Evolutionary conservation across 345 rosid species (phyloP), one percentile per base, ranked within the genome.

Genomic region (Tarenaya hassleriana): DNA sequence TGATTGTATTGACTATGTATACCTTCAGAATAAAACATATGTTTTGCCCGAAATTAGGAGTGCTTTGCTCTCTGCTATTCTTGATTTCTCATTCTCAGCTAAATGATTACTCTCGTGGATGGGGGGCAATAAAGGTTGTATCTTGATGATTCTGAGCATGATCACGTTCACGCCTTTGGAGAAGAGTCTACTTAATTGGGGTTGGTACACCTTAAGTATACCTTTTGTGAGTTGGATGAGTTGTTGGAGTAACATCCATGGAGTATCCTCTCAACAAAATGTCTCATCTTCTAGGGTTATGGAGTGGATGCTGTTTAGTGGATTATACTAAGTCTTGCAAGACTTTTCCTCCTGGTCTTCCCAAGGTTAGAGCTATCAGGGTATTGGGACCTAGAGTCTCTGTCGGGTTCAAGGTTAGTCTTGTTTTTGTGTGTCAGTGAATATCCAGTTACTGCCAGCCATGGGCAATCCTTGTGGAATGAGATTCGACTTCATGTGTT

Each of bases 1-100:
- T 37, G 60, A 43, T 45, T 59, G 19, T 53, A 53, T 45, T 34
- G 38, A 51, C n/a, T 35, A 0, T 65, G 70, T 66, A 60, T 58
- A 52, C 60, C 16, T 39, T 53, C 21, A 50, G 53, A 63, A 10
- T 56, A 27, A 46, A 39, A 66, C 29, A 44, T 39, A 58, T 6
- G 7, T 52, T 57, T 31, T 58, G 37, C 59, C 49, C 13, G n/a
- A n/a, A 0, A 10, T 58, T 43, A 56, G 38, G 53, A n/a, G 0
- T 43, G 33, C 43, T 40, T 59, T 59, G 54, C 9, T 43, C 44
- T n/a, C 13, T 33, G 17, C 6, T 58, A 21, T 19, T 29, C 31
- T 7, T 41, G n/a, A 24, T 61, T 51, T 38, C 32, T 6, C 4
- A 21, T 3, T 2, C 4, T 8, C 15, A 13, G n/a, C 21, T 5